Conservation (phyloP, 2,329 filamentous ascomycete species). For the Colletotrichum aenigma region DNA sequence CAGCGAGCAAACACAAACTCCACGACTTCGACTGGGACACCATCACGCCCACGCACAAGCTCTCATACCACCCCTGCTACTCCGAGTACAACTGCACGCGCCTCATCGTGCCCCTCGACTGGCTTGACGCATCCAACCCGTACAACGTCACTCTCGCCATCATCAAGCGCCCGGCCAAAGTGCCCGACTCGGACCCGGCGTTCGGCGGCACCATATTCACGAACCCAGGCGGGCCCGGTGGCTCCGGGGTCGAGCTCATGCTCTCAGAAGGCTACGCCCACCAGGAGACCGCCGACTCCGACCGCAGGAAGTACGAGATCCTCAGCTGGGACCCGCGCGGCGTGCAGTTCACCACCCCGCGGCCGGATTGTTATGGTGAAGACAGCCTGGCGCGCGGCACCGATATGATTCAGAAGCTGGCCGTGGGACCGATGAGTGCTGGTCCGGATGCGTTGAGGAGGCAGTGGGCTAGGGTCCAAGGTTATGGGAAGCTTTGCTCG, state of each 20-base stretch:
- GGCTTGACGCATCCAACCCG: conserved; percentile 28
- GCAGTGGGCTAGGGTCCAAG: conserved; percentile 19
- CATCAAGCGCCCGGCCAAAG: conserved; percentile 42
- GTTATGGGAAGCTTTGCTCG: conserved; percentile 32
- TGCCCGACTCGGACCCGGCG: conserved; percentile 37
- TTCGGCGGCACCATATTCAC: conserved; percentile 47
- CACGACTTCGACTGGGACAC: conserved; percentile 38
- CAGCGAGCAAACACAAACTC: background rate
- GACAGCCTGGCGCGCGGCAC: conserved; percentile 32
- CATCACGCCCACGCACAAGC: conserved; percentile 35
- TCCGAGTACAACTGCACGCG: conserved; percentile 41
- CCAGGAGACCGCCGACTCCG: conserved; percentile 24
- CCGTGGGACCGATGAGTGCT: conserved; percentile 30
- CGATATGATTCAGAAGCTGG: conserved; percentile 31
- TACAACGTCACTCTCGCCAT: conserved; percentile 43
- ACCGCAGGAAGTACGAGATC: conserved; percentile 41
- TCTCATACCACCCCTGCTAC: conserved; percentile 47
- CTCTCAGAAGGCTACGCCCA: conserved; percentile 26
- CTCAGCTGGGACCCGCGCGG: conserved; percentile 51
- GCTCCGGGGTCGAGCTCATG: conserved; percentile 38
- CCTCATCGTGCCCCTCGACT: conserved; percentile 48
- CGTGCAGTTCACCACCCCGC: conserved; percentile 38
- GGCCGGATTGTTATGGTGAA: conserved; percentile 40
- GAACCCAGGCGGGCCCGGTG: conserved; percentile 51
- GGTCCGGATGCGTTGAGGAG: background rate